Evolutionary conservation across 768 basidiomycete species (phyloP).

Genomic region (Lentinula lateritia): DNA sequence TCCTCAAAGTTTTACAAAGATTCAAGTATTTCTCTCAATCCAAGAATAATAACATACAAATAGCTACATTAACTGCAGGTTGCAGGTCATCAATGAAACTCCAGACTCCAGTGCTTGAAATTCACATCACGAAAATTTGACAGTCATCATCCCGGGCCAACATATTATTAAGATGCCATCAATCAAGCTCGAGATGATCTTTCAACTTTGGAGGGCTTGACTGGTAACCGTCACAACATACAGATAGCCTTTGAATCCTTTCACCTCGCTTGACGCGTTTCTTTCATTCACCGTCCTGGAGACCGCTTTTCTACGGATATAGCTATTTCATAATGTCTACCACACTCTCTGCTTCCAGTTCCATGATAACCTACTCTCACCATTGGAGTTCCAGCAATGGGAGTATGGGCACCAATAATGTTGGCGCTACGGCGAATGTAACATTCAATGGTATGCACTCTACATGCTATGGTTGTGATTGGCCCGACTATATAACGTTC

Average conservation of each 20-base stretch:
- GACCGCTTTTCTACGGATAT: neutral
- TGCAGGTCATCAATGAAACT: too few relatives aligned
- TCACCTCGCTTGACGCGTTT: neutral
- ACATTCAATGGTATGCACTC: neutral
- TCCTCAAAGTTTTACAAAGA: too few relatives aligned
- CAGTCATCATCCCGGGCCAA: neutral
- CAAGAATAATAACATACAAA: too few relatives aligned
- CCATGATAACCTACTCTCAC: neutral
- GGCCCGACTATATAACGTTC: neutral
- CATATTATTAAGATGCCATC: neutral
- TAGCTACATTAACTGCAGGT: too few relatives aligned
- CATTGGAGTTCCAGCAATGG: neutral
- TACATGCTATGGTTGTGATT: neutral
- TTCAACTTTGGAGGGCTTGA: neutral
- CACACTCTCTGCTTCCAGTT: neutral
- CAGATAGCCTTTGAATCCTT: neutral
- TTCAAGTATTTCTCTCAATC: too few relatives aligned
- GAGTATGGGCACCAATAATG: neutral
- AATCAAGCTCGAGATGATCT: neutral
- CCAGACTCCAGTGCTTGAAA: too few relatives aligned
- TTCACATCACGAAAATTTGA: neutral
- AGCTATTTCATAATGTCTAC: neutral
- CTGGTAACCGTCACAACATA: neutral
- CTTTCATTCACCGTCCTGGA: neutral
- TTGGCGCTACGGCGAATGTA: neutral